phyloP scores from a whole-genome alignment of 495 filamentous ascomycete species.

The Pseudevernia furfuracea region DNA sequence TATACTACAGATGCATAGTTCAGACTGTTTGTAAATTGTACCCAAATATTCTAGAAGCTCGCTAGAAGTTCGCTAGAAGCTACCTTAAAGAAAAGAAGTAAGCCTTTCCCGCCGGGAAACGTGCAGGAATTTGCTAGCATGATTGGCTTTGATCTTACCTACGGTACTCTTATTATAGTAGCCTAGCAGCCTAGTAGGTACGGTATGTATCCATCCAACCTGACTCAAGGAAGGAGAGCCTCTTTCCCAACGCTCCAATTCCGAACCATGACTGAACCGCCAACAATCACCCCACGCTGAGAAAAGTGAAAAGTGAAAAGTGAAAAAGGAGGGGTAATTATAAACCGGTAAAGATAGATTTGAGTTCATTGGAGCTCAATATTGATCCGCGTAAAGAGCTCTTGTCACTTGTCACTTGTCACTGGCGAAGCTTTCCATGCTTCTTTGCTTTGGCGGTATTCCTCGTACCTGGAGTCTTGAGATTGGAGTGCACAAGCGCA shows the following conservation, averaged over 20 bases:
- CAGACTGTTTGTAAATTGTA: too few species aligned
- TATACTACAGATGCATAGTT: too few species aligned
- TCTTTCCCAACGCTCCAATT: neutral
- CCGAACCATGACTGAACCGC: slow-evolving; percentile 1
- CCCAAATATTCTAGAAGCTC: too few species aligned
- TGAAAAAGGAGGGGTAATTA: slow-evolving; percentile 8
- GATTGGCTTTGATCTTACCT: slow-evolving; percentile 2
- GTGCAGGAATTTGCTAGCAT: slow-evolving; percentile 1
- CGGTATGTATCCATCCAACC: too few species aligned
- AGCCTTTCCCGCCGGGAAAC: neutral
- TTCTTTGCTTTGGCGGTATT: too few species aligned
- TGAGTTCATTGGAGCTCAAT: neutral
- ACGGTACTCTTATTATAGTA: too few species aligned
- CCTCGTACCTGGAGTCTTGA: neutral
- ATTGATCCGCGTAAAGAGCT: neutral
- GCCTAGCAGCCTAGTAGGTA: too few species aligned
- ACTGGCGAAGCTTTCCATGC: too few species aligned
- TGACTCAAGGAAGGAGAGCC: neutral
- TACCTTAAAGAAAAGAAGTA: too few species aligned
- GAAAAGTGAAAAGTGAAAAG: too few species aligned
- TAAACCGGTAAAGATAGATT: slow-evolving; percentile 3
- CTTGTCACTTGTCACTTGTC: too few species aligned
- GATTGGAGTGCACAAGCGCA: slow-evolving; percentile 12
- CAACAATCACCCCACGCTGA: slow-evolving; percentile 3
- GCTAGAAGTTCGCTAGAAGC: neutral